Evolutionary conservation across 345 rosid species (phyloP), one percentile per base, ranked within the genome.

Genomic region (Stellera chamaejasme): DNA sequence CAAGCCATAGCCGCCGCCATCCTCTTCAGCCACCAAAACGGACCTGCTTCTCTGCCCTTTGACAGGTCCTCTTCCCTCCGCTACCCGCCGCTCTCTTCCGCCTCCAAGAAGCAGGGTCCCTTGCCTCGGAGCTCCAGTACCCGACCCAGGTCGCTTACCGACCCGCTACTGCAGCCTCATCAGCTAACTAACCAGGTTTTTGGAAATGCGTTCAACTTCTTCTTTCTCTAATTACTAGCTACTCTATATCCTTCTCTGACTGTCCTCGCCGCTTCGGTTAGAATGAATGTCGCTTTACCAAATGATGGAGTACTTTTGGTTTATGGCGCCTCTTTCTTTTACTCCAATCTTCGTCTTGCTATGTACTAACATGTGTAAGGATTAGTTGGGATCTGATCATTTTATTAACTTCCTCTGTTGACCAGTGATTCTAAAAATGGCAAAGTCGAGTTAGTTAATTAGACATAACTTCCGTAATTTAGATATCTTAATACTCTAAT

Each of bases 121-220:
- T 71, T 93, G 70, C 90, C 97, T 47, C 77, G 95, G 57, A 93
- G 95, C 74, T 87, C 99, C 14, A 93, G 96, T 64, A 66, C 96
- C 10, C 72, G 97, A 64, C 79, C 97, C 42, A 75, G 96, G 50
- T 85, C 96, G 23, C 90, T 89, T 27, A 79, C 92, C 10, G 96
- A 87, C 77, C 97, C 95, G 61, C 76, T 89, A 67, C 67, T 89
- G 60, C 86, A 81, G 65, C 99, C 96, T 68, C 90, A 85, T 49
- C 96, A 93, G 82, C 81, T 93, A 55, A 81, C 81, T 74, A 87
- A 77, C 61, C 83, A 78, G 99, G 99, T 92, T 69, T 51, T 48
- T 47, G 42, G 45, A 39, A 3, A 13, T 36, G 43, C 11, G 10
- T 45, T 26, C 50, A 19, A 19, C 6, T 32, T 15, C 23, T 12